A percentile compares a stretch with the other conserved stretches of the same genome.
Evolutionary conservation across 148 eudicot genomes (phyloP).

Genomic region (Suaeda aralocaspica): DNA sequence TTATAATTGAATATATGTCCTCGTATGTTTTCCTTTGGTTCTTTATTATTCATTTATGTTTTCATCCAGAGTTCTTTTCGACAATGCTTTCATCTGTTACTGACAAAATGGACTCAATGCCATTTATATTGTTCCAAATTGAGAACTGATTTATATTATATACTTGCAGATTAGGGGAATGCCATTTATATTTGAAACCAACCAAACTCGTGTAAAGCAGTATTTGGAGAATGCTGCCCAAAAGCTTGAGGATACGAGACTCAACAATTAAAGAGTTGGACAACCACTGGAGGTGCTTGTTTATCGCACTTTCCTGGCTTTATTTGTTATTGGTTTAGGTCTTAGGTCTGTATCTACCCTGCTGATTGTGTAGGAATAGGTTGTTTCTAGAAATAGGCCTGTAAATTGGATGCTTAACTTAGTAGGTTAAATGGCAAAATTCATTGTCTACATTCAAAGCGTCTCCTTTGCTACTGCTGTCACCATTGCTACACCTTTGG

Average conservation of each 20-base stretch:
- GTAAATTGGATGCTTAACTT: constrained; percentile 22
- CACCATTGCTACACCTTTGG: not conserved
- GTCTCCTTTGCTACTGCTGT: not conserved
- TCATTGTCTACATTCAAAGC: not conserved
- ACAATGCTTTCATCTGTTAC: not conserved
- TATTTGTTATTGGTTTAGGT: constrained; percentile 4
- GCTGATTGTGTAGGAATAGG: constrained; percentile 20
- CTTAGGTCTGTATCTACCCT: constrained; percentile 16
- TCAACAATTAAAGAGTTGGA: constrained; percentile 8
- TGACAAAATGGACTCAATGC: not conserved
- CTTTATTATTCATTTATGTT: not conserved
- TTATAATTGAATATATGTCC: not conserved
- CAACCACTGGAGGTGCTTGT: constrained; percentile 20
- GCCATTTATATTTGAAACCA: constrained; percentile 63
- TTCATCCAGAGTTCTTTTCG: no score
- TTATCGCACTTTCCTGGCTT: constrained; percentile 28
- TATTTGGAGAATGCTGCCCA: constrained; percentile 35
- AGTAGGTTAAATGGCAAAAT: not conserved
- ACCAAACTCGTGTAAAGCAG: constrained; percentile 39
- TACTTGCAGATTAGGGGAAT: constrained; percentile 49
- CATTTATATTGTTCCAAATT: no score
- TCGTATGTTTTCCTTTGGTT: not conserved
- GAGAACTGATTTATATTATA: not conserved
- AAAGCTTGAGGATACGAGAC: constrained; percentile 21
- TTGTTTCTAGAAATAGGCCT: constrained; percentile 16